phyloP scores from a whole-genome alignment of 208 protist genomes.

The Leishmania turanica region DNA sequence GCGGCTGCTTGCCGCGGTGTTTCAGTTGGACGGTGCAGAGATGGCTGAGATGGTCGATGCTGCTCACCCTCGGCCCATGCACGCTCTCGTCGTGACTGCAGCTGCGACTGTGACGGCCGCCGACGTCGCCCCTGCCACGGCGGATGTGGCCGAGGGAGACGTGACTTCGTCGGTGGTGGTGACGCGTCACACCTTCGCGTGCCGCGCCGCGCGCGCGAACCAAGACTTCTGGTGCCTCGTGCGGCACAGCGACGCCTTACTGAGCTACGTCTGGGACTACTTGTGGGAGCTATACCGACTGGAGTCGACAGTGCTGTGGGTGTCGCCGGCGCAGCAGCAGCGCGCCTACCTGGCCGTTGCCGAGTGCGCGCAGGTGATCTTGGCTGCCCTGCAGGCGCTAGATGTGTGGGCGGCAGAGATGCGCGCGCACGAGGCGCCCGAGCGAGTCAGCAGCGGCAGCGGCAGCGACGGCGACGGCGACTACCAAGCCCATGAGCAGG shows the following conservation, averaged over 20 bases:
- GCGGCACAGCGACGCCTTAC: slow-evolving; percentile 9
- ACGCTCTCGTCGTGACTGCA: neutral
- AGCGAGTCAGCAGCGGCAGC: neutral
- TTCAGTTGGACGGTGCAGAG: neutral
- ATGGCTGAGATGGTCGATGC: neutral
- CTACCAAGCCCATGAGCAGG: neutral
- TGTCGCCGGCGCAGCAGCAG: slow-evolving; percentile 25
- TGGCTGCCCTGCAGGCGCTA: slow-evolving; percentile 16
- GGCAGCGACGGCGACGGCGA: neutral
- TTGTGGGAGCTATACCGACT: slow-evolving; percentile 8
- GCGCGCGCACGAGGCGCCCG: neutral
- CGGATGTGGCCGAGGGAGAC: neutral
- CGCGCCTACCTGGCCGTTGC: slow-evolving; percentile 9
- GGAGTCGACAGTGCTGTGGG: slow-evolving; percentile 20
- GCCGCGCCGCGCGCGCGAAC: neutral
- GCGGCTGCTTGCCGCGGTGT: neutral
- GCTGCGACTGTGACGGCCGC: neutral
- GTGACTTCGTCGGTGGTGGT: neutral
- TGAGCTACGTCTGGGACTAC: slow-evolving; percentile 20
- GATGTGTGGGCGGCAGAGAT: slow-evolving; percentile 19
- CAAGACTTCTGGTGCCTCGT: slow-evolving; percentile 10
- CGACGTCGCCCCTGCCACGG: neutral
- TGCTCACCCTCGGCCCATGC: neutral
- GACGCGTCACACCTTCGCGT: neutral
- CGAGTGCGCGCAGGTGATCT: slow-evolving; percentile 30